These are phyloP conservation scores for Opeltia flavorubescens DNA, from an alignment of 495 filamentous ascomycete species.

Conservation along the genomic window DNA sequence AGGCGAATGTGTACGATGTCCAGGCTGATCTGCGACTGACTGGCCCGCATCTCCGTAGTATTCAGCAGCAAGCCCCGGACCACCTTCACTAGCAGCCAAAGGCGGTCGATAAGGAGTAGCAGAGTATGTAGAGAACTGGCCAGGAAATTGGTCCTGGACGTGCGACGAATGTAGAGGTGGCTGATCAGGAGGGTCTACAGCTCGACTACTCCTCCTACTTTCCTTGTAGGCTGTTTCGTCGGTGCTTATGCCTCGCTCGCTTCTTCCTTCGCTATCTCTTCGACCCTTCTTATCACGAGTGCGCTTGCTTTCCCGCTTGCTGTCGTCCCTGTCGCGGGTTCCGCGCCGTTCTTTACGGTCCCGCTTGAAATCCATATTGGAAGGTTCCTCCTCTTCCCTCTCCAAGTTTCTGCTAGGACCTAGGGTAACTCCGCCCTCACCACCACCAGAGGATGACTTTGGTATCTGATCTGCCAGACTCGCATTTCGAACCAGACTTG, in stretches of 20 bases:
- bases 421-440: slow-evolving; percentile 11
- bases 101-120: slow-evolving; percentile 37
- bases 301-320: slow-evolving; percentile 22
- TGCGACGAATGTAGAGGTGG: slow-evolving; percentile 26
- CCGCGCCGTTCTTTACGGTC: slow-evolving; percentile 22
- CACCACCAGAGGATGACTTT: slow-evolving; percentile 10
- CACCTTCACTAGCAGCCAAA: slow-evolving; percentile 25
- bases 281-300: slow-evolving; percentile 16
- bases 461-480: slow-evolving; percentile 13
- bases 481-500: slow-evolving; percentile 10
- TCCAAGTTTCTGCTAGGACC: neutral
- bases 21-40: slow-evolving; percentile 46
- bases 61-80: slow-evolving; percentile 45
- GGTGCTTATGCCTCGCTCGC: slow-evolving; percentile 4
- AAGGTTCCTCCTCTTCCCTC: neutral
- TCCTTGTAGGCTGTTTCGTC: neutral
- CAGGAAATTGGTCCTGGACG: slow-evolving; percentile 44
- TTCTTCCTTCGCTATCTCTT: slow-evolving; percentile 12
- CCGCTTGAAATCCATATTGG: slow-evolving; percentile 15
- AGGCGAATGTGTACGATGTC: slow-evolving; percentile 38
- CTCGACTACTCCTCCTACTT: neutral
- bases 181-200: slow-evolving; percentile 10
- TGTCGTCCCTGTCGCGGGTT: slow-evolving; percentile 21
- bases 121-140: slow-evolving; percentile 33
- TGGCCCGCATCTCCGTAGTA: slow-evolving; percentile 55